phyloP scores from a whole-genome alignment of 192 early-diverging fungal genomes.

The Ramicandelaber brevisporus region DNA sequence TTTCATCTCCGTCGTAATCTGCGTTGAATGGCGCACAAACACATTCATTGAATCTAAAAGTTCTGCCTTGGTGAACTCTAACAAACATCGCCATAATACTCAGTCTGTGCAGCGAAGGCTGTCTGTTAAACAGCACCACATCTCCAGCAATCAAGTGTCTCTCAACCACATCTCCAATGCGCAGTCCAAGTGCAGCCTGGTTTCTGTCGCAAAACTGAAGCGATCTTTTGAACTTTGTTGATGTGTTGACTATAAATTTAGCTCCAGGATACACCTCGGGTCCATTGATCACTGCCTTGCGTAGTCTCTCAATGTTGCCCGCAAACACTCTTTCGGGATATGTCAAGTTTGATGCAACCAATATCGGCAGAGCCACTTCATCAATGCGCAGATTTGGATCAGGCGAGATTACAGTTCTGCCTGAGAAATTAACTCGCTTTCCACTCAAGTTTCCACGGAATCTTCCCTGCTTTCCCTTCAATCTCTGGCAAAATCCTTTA shows the following conservation, averaged over 20 bases:
- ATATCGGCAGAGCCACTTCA: slow-evolving; percentile 76
- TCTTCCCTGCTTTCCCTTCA: slow-evolving; percentile 97
- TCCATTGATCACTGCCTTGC: slow-evolving; percentile 56
- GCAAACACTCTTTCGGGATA: slow-evolving; percentile 86
- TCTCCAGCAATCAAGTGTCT: slow-evolving; percentile 85
- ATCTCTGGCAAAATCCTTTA: slow-evolving; percentile 76
- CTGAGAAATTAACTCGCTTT: slow-evolving; percentile 98
- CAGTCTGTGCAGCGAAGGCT: slow-evolving; percentile 91
- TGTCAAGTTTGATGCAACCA: slow-evolving; percentile 75
- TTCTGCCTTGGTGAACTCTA: slow-evolving; percentile 79
- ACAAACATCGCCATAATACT: slow-evolving; percentile 93
- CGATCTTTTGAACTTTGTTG: slow-evolving; percentile 26
- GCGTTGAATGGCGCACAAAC: slow-evolving; percentile 99
- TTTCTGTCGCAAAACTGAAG: slow-evolving; percentile 52
- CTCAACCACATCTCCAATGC: slow-evolving; percentile 79
- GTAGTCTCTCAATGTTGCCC: slow-evolving; percentile 65
- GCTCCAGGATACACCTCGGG: slow-evolving; percentile 82
- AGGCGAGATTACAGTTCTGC: slow-evolving; percentile 94
- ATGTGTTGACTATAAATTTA: slow-evolving; percentile 39
- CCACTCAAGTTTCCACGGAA: slow-evolving; percentile 97
- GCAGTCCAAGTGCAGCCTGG: slow-evolving; percentile 38
- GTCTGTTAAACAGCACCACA: slow-evolving; percentile 94
- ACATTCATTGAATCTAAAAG: slow-evolving; percentile 98
- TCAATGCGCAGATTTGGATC: slow-evolving; percentile 97
- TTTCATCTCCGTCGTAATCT: slow-evolving; percentile 99